Evolutionary conservation across 2,329 filamentous ascomycete genomes (phyloP).

Genomic region (Aspergillus amoenus): DNA sequence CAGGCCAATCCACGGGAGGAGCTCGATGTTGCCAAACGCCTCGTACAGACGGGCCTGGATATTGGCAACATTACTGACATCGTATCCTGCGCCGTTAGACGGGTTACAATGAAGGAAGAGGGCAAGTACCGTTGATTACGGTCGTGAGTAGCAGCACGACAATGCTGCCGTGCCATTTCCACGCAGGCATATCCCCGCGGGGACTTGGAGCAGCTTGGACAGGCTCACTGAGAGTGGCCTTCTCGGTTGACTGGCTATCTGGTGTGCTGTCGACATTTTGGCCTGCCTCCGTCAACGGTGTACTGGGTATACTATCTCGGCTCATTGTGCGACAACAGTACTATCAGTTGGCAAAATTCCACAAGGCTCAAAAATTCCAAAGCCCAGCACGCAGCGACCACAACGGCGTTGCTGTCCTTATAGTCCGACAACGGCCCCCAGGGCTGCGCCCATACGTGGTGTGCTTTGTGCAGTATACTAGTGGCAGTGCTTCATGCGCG

Average conservation of each 20-base stretch:
- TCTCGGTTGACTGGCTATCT: background rate
- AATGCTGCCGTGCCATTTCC: slow-evolving; percentile 17
- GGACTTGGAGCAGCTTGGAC: background rate
- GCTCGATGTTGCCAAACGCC: slow-evolving; percentile 15
- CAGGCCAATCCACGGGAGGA: slow-evolving; percentile 17
- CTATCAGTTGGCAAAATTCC: background rate
- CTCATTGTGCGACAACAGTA: background rate
- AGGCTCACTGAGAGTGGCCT: background rate
- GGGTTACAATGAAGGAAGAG: background rate
- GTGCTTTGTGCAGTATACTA: background rate
- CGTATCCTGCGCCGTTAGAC: slow-evolving; percentile 11
- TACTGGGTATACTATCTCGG: background rate
- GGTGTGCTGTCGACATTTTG: background rate
- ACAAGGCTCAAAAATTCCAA: background rate
- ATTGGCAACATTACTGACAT: slow-evolving; percentile 19
- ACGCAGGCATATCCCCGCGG: background rate
- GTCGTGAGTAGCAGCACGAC: slow-evolving; percentile 12
- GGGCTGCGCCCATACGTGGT: background rate
- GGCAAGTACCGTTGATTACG: slow-evolving; percentile 12
- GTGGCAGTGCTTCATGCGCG: background rate
- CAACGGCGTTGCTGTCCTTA: background rate
- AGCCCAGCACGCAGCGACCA: too few relatives aligned
- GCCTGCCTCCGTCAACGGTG: too few relatives aligned
- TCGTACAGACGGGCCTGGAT: slow-evolving; percentile 17
- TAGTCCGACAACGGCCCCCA: background rate